Base-by-base conservation (phyloP, 2,329 filamentous ascomycete genomes). In the Trichoderma koningiopsis region DNA sequence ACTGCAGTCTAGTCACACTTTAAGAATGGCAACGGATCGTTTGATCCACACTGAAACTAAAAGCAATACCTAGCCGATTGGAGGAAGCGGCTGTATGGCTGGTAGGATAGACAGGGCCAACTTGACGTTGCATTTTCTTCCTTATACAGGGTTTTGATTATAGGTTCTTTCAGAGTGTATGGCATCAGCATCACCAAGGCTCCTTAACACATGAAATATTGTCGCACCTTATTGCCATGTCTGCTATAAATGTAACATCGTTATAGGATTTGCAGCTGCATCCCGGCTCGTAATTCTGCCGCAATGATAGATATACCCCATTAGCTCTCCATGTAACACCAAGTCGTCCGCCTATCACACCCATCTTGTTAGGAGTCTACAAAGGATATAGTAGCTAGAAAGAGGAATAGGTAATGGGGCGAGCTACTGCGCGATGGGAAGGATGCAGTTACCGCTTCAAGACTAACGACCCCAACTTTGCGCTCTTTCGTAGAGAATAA, bases 381-480 rank as follows among this genome's bases (percentile, higher is more conserved):
- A 24, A 10, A 22, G 10, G n/a, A 11, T 22, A 22, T 11, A 49
- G 22, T 49, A 43, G 16, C 37, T 43, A 8, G 37, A 43, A 43
- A 43, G 16, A 43, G 16, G 16, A 43, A 43, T 6, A 5, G 16
- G 3, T 1, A 7, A 10, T 14, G 57, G 57, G 22, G 14, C 57
- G 11, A 49, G n/a, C 47, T 24, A 49, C 47, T 49, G 47, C 47
- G n/a, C 16, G 13, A 22, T 49, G n/a, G 47, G 47, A 13, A 2
- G 5, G n/a, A 49, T 49, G 47, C 47, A 49, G 14, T 13, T 49
- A 49, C 47, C 16, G 29, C n/a, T 29, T 29, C 16, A 16, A 55
- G 14, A 13, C 22, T 4, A 53, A 11, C 33, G 56, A 24, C 35
- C 43, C 63, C 37, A 37, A 66, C 53, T 66, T 66, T 66, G 47